Conservation (phyloP, 192 early-diverging fungal species). For the Spizellomyces punctatus region DNA sequence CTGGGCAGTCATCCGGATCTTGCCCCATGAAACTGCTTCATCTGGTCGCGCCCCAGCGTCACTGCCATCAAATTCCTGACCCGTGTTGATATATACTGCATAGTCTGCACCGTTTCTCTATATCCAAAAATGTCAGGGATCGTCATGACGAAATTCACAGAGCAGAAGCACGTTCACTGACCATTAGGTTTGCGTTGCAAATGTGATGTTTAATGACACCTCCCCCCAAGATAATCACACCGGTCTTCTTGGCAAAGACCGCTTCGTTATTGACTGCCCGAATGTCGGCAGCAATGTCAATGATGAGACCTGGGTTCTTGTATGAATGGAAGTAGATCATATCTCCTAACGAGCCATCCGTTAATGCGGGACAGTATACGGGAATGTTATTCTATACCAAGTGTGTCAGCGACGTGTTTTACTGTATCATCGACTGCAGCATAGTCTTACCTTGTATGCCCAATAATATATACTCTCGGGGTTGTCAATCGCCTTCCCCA, state of each 20-base stretch:
- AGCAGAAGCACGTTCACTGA: constrained; percentile 16
- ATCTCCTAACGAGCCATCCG: constrained; percentile 96
- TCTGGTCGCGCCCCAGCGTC: constrained; percentile 97
- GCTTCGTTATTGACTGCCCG: constrained; percentile 89
- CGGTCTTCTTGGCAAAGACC: constrained; percentile 94
- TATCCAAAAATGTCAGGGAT: not conserved
- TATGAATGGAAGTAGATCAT: constrained; percentile 99
- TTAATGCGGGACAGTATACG: constrained; percentile 95
- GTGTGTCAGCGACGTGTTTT: not conserved
- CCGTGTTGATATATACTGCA: constrained; percentile 96
- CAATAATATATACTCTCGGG: constrained; percentile 94
- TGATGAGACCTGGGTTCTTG: constrained; percentile 89
- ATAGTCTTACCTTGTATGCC: constrained; percentile 75
- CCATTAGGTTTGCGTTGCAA: constrained; percentile 98
- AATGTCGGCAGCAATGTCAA: constrained; percentile 93
- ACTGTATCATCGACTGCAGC: not conserved
- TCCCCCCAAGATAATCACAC: constrained; percentile 95
- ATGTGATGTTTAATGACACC: constrained; percentile 99
- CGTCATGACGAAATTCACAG: too few relatives aligned
- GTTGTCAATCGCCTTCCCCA: constrained; percentile 91
- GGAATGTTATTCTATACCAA: constrained; percentile 85
- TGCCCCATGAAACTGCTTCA: constrained; percentile 98
- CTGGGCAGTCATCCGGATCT: constrained; percentile 80
- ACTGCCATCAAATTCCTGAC: constrained; percentile 97
- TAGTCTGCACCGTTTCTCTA: constrained; percentile 95